Evolutionary conservation across 1,284 basidiomycete genomes (phyloP), one percentile per base, ranked within the genome.

Genomic region (Sutorius eximius): DNA sequence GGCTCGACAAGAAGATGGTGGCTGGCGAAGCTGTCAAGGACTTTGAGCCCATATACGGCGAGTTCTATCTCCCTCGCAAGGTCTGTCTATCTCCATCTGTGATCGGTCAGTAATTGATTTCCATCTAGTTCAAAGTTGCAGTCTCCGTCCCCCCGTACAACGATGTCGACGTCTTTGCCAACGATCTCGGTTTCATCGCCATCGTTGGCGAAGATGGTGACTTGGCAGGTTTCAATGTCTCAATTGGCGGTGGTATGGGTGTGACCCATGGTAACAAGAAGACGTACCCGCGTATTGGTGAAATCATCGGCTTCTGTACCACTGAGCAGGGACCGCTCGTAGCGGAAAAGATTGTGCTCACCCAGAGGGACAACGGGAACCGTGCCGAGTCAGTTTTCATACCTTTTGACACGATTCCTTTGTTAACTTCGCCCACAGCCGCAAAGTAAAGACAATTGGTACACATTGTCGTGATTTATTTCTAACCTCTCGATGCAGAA

Each of bases 211-310:
- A 81, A 46, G 73, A 85, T 36, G 90, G 89, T 47, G 77, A 87
- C 57, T 76, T 96, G 32, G 78, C 83, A 54, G 95, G 95, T 41
- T 97, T 96, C 81, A 95, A 97, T 66, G 93, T 97, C 58, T 78
- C 88, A 34, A 80, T 91, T 44, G 94, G 96, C 64, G 96, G 96
- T 68, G 97, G 96, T 55, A 99, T 99, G 96, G 96, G 96, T 74
- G 96, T 99, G 45, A 98, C 96, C 0, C 95, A 99, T 71, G 94
- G 92, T 50, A 97, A 94, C 82, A 99, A 98, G 81, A 95, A 96
- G 79, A 99, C 96, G 0, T 99, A 99, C 73, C 97, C 97, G 44
- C 87, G 97, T 58, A 75, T 90, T 41, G 95, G 86, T 47, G 87
- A 88, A 65, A 77, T 98, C 29, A 84, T 99, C 61, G 97, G 96